Conservation (phyloP, 331 rosid genomes). For the Saraca asoca region DNA sequence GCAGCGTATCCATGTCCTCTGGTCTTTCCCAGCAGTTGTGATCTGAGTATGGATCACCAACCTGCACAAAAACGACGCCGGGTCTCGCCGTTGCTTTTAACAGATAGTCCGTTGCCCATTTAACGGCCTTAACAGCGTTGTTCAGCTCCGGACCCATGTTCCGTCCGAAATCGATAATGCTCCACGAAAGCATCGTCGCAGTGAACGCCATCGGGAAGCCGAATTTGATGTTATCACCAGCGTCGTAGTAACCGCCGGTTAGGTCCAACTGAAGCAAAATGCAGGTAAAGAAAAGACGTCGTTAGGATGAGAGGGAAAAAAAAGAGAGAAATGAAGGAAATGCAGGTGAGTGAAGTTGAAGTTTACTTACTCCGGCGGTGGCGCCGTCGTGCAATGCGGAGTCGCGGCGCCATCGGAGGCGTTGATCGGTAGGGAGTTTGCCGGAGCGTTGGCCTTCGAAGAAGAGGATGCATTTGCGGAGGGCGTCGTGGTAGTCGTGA, state of each 20-base stretch:
- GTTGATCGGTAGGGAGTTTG: constrained; percentile 76
- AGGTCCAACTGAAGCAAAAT: constrained; percentile 65
- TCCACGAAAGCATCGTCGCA: constrained; percentile 95
- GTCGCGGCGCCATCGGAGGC: constrained; percentile 84
- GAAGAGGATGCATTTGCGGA: constrained; percentile 86
- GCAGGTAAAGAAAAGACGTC: neutral
- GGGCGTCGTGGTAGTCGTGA: constrained; percentile 82
- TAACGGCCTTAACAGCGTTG: constrained; percentile 76
- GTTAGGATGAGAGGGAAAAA: too few relatives aligned
- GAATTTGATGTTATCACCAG: constrained; percentile 95
- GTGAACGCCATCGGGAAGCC: constrained; percentile 99
- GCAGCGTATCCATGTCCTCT: constrained; percentile 94
- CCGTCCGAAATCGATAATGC: constrained; percentile 93
- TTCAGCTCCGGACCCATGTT: constrained; percentile 65
- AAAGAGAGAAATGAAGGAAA: neutral
- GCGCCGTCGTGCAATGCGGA: constrained; percentile 87
- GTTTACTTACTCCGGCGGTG: constrained; percentile 57
- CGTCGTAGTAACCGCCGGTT: constrained; percentile 92
- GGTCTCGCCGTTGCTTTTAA: constrained; percentile 85
- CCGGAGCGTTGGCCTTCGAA: constrained; percentile 99
- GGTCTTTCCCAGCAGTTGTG: constrained; percentile 99
- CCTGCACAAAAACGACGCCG: constrained; percentile 86
- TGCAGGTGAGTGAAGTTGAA: too few relatives aligned
- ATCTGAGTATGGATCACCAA: constrained; percentile 39
- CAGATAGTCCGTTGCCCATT: constrained; percentile 88